A percentile compares a stretch with the other conserved stretches of the same genome.
These are phyloP conservation scores for maize (Zea mays) DNA, from an alignment of 176 grass and related monocot species.

Conservation along the genomic window DNA sequence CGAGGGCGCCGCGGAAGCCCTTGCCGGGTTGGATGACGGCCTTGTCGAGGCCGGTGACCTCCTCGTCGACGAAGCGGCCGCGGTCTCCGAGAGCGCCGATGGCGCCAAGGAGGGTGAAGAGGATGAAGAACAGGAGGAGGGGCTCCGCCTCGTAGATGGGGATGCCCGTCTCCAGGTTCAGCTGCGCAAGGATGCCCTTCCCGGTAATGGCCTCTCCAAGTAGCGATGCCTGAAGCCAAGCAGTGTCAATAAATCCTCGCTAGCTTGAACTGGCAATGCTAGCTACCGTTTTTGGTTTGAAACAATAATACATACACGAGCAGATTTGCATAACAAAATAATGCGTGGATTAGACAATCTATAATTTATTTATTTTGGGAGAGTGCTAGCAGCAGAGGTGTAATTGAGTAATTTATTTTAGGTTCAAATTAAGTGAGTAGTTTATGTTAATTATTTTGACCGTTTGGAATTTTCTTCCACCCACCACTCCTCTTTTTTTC, in stretches of 20 bases:
- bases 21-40: constrained; percentile 90
- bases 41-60: constrained; percentile 66
- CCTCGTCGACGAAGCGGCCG: constrained; percentile 71
- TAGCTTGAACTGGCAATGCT: background rate
- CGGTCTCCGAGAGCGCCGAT: constrained; percentile 97
- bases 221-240: constrained; percentile 62
- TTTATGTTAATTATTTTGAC: background rate
- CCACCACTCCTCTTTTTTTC: background rate
- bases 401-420: background rate
- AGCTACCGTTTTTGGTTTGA: too few species aligned
- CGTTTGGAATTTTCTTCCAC: background rate
- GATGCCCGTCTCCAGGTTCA: constrained; percentile 96
- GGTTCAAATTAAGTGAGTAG: background rate
- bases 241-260: background rate
- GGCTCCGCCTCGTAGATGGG: constrained; percentile 99
- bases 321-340: background rate
- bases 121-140: constrained; percentile 99
- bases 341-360: background rate
- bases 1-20: constrained; percentile 71
- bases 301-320: background rate
- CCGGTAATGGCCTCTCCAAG: constrained; percentile 98
- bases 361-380: background rate
- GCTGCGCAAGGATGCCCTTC: constrained; percentile 87
- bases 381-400: background rate
- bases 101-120: constrained; percentile 97